A percentile compares a stretch with the other conserved stretches of the same genome.
These are phyloP conservation scores for Malassezia brasiliensis DNA, from an alignment of 1,284 basidiomycete species.

Conservation along the genomic window DNA sequence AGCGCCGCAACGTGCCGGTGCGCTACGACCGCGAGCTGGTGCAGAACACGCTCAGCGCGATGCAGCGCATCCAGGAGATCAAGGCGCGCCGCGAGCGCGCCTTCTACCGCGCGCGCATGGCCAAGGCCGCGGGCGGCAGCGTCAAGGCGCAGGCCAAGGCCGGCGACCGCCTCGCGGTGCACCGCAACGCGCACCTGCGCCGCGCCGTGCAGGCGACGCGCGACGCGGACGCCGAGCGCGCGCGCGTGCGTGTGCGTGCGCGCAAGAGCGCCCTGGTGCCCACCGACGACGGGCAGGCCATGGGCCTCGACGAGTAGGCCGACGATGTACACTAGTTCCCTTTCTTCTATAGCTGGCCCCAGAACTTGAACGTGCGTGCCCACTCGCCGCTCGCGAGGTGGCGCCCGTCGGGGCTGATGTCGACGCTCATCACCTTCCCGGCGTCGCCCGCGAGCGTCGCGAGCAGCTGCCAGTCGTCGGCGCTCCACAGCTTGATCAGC, in stretches of 20 bases:
- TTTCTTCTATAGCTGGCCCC: constrained; percentile 22
- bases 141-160: constrained; percentile 35
- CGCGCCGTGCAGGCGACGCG: constrained; percentile 26
- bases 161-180: constrained; percentile 37
- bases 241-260: constrained; percentile 32
- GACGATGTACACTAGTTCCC: constrained; percentile 12
- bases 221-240: constrained; percentile 15
- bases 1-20: constrained; percentile 92
- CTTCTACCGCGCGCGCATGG: constrained; percentile 58
- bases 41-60: constrained; percentile 87
- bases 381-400: constrained; percentile 34
- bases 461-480: constrained; percentile 93
- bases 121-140: constrained; percentile 31
- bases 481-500: constrained; percentile 88
- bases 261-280: constrained; percentile 34
- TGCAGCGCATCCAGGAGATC: constrained; percentile 91
- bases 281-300: constrained; percentile 25
- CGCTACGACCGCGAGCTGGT: constrained; percentile 93
- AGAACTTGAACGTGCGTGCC: constrained; percentile 34
- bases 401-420: constrained; percentile 53
- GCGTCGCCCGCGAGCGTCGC: constrained; percentile 80
- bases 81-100: constrained; percentile 79
- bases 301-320: constrained; percentile 27
- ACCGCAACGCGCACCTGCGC: constrained; percentile 38
- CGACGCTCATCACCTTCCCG: constrained; percentile 96